These are phyloP conservation scores for Comarum palustre DNA, from an alignment of 306 rosid species.

Conservation along the genomic window DNA sequence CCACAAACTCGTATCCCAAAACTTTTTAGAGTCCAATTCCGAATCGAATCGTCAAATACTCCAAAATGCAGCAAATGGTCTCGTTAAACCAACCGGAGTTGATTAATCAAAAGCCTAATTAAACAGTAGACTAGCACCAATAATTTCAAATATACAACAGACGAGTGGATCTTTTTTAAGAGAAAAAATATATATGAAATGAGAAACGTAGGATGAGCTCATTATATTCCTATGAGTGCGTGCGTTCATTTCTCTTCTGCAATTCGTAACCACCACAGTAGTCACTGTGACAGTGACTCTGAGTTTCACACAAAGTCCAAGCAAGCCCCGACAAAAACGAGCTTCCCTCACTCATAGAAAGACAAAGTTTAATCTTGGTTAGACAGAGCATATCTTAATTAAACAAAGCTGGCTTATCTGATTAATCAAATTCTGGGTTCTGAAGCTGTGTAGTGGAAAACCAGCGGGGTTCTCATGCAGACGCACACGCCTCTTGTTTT, in stretches of 20 bases:
- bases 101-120: neutral
- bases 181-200: too few relatives aligned
- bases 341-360: neutral
- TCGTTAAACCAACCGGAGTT: neutral
- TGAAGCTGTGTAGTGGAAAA: conserved; percentile 7
- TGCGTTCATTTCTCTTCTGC: conserved; percentile 16
- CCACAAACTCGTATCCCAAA: neutral
- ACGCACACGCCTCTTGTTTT: conserved; percentile 26
- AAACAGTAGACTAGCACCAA: neutral
- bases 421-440: conserved; percentile 11
- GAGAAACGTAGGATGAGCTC: conserved; percentile 13
- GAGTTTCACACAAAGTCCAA: conserved; percentile 7
- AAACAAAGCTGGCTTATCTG: neutral
- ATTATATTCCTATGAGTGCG: conserved; percentile 21
- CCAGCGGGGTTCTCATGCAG: conserved; percentile 33
- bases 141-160: neutral
- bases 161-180: neutral
- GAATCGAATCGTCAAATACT: neutral
- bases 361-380: conserved; percentile 17
- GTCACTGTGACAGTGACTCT: neutral
- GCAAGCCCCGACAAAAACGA: conserved; percentile 27
- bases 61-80: neutral
- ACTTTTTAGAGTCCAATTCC: neutral
- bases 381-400: neutral
- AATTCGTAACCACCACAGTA: neutral